These are phyloP conservation scores for Xanthoconium separans DNA, from an alignment of 1,284 basidiomycete genomes.

Conservation along the genomic window DNA sequence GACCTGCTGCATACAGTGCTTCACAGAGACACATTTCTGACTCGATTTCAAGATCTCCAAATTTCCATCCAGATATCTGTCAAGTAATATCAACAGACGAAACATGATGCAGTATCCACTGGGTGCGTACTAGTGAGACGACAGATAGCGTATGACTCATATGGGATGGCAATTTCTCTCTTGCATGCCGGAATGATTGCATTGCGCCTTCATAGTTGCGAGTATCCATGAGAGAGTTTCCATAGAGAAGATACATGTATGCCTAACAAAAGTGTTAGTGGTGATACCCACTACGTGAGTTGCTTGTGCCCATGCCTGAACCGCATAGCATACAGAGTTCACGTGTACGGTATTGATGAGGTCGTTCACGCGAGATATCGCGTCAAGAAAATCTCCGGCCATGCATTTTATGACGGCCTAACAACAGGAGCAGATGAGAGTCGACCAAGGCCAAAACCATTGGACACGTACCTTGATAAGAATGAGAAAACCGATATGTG, in stretches of 20 bases:
- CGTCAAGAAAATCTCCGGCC: background rate
- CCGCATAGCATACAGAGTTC: background rate
- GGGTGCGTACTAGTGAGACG: background rate
- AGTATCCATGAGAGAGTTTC: background rate
- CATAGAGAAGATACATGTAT: background rate
- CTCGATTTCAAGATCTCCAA: slow-evolving; percentile 1
- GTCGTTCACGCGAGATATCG: background rate
- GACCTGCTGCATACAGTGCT: slow-evolving; percentile 2
- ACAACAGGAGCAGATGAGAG: background rate
- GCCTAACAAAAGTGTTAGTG: background rate
- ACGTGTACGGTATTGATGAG: background rate
- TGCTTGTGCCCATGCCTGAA: background rate
- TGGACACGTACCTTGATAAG: background rate
- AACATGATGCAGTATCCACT: too few species aligned
- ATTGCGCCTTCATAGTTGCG: background rate
- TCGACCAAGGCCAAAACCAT: background rate
- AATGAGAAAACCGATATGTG: background rate
- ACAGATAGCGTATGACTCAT: background rate
- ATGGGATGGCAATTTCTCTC: background rate
- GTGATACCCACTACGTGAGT: too few species aligned
- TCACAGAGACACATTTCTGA: background rate
- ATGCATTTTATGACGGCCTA: background rate
- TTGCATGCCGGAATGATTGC: background rate
- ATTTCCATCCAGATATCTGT: slow-evolving; percentile 11
- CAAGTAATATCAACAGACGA: too few species aligned